Base-by-base conservation (phyloP, 176 grass and related monocot species). In the Pharus latifolius region DNA sequence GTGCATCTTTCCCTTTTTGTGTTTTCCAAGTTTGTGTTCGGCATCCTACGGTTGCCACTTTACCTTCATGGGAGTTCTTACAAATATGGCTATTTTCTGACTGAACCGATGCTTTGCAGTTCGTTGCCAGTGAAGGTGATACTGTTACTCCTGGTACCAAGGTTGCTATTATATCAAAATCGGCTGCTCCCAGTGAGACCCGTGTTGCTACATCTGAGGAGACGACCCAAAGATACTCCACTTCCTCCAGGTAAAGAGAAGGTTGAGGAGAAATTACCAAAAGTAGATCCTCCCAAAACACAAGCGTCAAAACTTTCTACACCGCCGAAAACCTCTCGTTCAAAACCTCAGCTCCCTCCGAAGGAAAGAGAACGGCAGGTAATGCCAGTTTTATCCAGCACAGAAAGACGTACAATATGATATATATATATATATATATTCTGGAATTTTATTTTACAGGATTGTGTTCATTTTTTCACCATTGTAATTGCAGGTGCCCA, bases 141-240 rank as follows among this genome's bases (percentile, higher is more conserved):
- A 99, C 90, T 7, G 90, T 99, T 81, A 94, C 90, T 75, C 87
- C 90, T 64, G 95, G 95, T 71, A 91, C 95, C 32, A 88, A 94
- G 76, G 58, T 99, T 88, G 95, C 95, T 58, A 49, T 99, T 18
- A 90, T 99, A 67, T 91, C 90, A 54, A 99, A 99, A 52, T 94
- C 95, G 74, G 82, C 72, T 44, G 60, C 88, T 55, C 81, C 85
- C 31, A 74, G 73, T 78, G 87, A 94, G 63, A 94, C 95, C 13
- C 95, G 94, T 78, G 95, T 91, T 85, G 79, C 90, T 61, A 87
- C 87, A 63, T 99, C 90, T 50, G 95, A 94, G 72, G 95, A 99
- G 65, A 74, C 76, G 61, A 46, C 75, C 58, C 79, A 79, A 63
- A 99, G 88, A 83, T 85, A 79, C 61, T 53, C 80, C 12, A 54